A percentile compares a stretch with the other conserved stretches of the same genome.
phyloP scores from a whole-genome alignment of 768 basidiomycete genomes.

The Galerina sulciceps region DNA sequence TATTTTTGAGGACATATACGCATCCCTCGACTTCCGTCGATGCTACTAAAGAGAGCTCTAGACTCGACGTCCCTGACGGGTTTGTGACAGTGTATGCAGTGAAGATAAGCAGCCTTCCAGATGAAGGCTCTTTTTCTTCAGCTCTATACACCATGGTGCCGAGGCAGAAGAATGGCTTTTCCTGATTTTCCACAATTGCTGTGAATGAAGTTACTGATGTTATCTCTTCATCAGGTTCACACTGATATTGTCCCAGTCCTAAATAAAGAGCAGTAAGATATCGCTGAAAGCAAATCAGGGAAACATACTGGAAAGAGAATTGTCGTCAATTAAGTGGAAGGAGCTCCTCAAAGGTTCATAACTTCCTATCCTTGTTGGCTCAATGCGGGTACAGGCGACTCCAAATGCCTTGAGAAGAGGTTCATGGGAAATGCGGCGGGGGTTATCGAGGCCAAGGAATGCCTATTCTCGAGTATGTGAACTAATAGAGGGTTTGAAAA shows the following conservation, averaged over 20 bases:
- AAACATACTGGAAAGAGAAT: conserved; percentile 62
- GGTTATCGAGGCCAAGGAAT: conserved; percentile 72
- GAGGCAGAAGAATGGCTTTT: conserved; percentile 49
- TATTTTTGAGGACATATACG: conserved; percentile 63
- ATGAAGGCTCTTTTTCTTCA: conserved; percentile 52
- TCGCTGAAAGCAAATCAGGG: background rate
- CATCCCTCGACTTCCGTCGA: conserved; percentile 61
- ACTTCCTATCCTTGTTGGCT: conserved; percentile 59
- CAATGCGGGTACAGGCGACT: conserved; percentile 60
- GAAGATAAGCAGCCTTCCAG: conserved; percentile 68
- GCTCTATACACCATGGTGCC: conserved; percentile 48
- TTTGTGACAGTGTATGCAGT: conserved; percentile 33
- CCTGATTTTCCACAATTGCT: conserved; percentile 29
- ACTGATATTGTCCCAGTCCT: conserved; percentile 55
- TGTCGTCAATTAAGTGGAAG: conserved; percentile 71
- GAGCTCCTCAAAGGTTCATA: conserved; percentile 50
- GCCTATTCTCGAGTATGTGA: conserved; percentile 46
- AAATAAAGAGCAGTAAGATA: background rate
- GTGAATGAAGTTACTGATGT: conserved; percentile 51
- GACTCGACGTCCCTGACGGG: conserved; percentile 24
- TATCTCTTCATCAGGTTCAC: conserved; percentile 63
- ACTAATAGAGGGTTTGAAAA: conserved; percentile 7
- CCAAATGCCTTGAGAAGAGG: conserved; percentile 60
- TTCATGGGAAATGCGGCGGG: conserved; percentile 68
- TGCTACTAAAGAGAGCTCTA: conserved; percentile 44